These are phyloP conservation scores for Bondarzewia mesenterica DNA, from an alignment of 1,284 basidiomycete species.

Conservation along the genomic window DNA sequence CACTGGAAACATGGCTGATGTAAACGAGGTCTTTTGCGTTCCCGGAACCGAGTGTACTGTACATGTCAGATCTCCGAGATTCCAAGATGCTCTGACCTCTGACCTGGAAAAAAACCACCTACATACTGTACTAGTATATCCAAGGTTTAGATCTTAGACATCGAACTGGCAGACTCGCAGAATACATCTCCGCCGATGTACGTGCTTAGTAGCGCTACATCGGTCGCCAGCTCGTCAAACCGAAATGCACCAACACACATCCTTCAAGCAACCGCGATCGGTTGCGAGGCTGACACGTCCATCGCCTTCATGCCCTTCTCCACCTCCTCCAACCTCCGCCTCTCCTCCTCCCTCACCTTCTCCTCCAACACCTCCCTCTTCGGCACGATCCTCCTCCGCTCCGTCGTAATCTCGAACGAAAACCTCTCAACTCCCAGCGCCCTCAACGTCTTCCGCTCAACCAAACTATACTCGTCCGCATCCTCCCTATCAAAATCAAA, in stretches of 20 bases:
- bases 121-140: no score
- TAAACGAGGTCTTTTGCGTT: no score
- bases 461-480: constrained; percentile 41
- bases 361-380: constrained; percentile 20
- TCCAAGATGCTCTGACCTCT: no score
- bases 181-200: no score
- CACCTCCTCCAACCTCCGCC: constrained; percentile 19
- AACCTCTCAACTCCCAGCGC: constrained; percentile 40
- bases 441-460: constrained; percentile 42
- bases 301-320: constrained; percentile 8
- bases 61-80: no score
- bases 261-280: constrained; percentile 19
- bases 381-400: constrained; percentile 22
- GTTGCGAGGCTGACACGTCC: constrained; percentile 3
- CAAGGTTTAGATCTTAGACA: no score
- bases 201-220: no score
- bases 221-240: neutral
- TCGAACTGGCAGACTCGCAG: no score
- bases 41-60: no score
- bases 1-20: no score
- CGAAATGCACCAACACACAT: no score
- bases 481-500: constrained; percentile 43
- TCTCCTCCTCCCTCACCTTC: constrained; percentile 27
- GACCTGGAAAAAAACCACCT: no score
- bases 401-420: constrained; percentile 28